Conservation (phyloP, 2,329 filamentous ascomycete species). For the Trichoderma endophyticum region DNA sequence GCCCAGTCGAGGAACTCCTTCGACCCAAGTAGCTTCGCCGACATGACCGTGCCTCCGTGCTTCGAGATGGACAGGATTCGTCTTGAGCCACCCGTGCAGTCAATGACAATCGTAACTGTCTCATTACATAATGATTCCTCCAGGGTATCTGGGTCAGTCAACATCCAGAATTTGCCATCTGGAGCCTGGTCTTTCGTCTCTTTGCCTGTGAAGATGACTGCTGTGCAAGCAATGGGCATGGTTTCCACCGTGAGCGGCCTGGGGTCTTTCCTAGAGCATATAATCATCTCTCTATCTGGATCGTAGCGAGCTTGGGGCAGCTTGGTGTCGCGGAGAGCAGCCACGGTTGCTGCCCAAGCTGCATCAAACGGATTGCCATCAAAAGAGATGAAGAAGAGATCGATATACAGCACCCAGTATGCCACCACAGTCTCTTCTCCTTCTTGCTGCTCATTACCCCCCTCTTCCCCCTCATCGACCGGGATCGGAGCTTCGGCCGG, state of each 20-base stretch:
- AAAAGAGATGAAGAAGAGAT: conserved; percentile 89
- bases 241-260: conserved; percentile 58
- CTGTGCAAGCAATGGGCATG: conserved; percentile 73
- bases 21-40: conserved; percentile 63
- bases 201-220: conserved; percentile 70
- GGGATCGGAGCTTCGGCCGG: conserved; percentile 47
- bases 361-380: conserved; percentile 92
- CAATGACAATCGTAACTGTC: conserved; percentile 78
- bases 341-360: conserved; percentile 79
- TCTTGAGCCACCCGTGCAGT: conserved; percentile 51
- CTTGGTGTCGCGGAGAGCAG: conserved; percentile 73
- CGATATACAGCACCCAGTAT: conserved; percentile 94
- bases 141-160: conserved; percentile 84
- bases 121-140: conserved; percentile 86
- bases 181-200: conserved; percentile 44
- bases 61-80: conserved; percentile 75
- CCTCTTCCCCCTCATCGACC: conserved; percentile 43
- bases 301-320: conserved; percentile 83
- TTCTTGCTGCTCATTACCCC: conserved; percentile 26
- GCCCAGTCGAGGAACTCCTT: conserved; percentile 47
- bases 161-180: conserved; percentile 63
- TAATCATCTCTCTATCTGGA: conserved; percentile 69
- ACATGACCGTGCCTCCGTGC: conserved; percentile 71
- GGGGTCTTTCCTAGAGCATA: conserved; percentile 65
- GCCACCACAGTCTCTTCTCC: conserved; percentile 61